phyloP scores from a whole-genome alignment of 1,284 basidiomycete genomes.

The Sporisorium reilianum region DNA sequence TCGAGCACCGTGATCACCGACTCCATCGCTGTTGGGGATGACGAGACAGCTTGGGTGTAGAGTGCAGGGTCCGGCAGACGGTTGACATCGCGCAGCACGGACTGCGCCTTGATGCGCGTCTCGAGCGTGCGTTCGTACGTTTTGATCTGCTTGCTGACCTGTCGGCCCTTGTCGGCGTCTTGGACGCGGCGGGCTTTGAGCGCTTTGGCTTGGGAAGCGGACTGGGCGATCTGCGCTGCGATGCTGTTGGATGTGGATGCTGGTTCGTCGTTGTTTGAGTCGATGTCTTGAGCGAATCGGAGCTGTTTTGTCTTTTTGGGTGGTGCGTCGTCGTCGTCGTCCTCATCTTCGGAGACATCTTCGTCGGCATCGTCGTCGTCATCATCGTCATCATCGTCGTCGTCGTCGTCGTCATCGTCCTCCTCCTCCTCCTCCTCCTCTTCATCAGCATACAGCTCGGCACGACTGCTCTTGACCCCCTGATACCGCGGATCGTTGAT shows the following conservation, averaged over 20 bases:
- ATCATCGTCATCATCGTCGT: conserved; percentile 12
- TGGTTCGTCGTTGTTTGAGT: too few relatives aligned
- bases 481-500: conserved; percentile 45
- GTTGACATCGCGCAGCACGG: conserved; percentile 43
- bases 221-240: conserved; percentile 49
- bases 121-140: conserved; percentile 60
- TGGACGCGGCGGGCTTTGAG: conserved; percentile 50
- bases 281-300: too few relatives aligned
- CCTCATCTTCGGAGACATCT: conserved; percentile 17
- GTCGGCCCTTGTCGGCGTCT: conserved; percentile 60
- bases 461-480: conserved; percentile 54
- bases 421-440: conserved; percentile 31
- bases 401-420: conserved; percentile 10
- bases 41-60: conserved; percentile 17
- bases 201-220: conserved; percentile 43
- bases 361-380: conserved; percentile 31
- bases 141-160: conserved; percentile 60
- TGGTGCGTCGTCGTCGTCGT: conserved; percentile 15
- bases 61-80: conserved; percentile 27
- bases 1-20: conserved; percentile 28
- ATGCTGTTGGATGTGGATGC: conserved; percentile 35
- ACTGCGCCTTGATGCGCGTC: conserved; percentile 60
- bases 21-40: conserved; percentile 9
- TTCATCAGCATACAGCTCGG: conserved; percentile 52
- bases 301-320: conserved; percentile 28